phyloP scores from a whole-genome alignment of 2,329 filamentous ascomycete species.

The Colletotrichum eleusines region DNA sequence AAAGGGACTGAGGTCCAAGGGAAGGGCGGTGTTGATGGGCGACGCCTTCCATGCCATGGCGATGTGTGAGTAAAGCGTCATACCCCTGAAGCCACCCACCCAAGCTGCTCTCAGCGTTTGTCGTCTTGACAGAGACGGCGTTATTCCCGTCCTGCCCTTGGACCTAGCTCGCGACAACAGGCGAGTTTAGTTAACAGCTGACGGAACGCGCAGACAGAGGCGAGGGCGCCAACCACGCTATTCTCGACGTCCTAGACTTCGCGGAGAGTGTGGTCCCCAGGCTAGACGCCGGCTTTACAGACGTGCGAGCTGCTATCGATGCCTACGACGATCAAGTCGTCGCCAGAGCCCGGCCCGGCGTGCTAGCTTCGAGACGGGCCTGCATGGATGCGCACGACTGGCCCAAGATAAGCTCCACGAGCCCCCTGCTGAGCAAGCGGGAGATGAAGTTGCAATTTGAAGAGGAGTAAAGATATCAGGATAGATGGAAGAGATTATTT shows the following conservation, averaged over 20 bases:
- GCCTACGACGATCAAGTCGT: slow-evolving; percentile 60
- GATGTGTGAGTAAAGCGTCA: slow-evolving; percentile 63
- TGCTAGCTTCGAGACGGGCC: slow-evolving; percentile 63
- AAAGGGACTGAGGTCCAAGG: slow-evolving; percentile 51
- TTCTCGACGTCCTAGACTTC: slow-evolving; percentile 63
- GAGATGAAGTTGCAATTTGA: slow-evolving; percentile 51
- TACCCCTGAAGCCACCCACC: not conserved
- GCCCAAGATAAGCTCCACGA: slow-evolving; percentile 52
- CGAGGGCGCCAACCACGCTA: slow-evolving; percentile 69
- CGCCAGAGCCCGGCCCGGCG: slow-evolving; percentile 57
- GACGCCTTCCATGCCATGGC: slow-evolving; percentile 70
- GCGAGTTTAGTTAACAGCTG: slow-evolving; percentile 13
- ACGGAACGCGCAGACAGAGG: slow-evolving; percentile 59
- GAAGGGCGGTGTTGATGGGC: slow-evolving; percentile 61
- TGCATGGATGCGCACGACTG: slow-evolving; percentile 68
- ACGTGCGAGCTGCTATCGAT: slow-evolving; percentile 49
- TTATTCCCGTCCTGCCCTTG: not conserved
- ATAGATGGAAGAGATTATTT: not conserved
- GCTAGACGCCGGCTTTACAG: slow-evolving; percentile 26
- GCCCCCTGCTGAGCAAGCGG: slow-evolving; percentile 56
- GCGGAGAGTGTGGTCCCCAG: slow-evolving; percentile 49
- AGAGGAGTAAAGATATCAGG: slow-evolving; percentile 42
- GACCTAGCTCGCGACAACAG: slow-evolving; percentile 6
- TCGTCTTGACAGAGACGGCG: not conserved
- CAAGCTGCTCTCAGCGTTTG: not conserved